These are phyloP conservation scores for Carnegiea gigantea DNA, from an alignment of 179 eudicot species.

Conservation along the genomic window DNA sequence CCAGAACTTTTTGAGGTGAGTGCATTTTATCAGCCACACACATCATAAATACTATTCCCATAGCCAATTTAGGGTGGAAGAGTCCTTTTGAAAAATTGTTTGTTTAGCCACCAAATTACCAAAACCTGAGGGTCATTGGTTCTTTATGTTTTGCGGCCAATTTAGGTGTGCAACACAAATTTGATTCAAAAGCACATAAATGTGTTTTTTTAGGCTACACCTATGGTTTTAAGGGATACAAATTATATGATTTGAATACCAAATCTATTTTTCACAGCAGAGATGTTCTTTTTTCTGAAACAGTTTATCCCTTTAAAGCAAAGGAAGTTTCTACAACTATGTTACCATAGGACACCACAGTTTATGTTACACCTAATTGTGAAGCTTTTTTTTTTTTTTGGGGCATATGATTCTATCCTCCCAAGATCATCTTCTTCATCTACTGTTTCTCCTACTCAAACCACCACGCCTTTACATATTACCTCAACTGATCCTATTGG, in stretches of 20 bases:
- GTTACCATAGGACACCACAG: neutral
- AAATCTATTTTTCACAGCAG: neutral
- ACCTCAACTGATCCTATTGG: neutral
- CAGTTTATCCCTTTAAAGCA: neutral
- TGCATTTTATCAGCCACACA: too few species aligned
- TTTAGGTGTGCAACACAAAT: neutral
- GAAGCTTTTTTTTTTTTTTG: too few species aligned
- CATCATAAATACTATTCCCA: too few species aligned
- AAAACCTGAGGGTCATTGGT: too few species aligned
- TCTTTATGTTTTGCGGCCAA: neutral
- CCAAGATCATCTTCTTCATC: neutral
- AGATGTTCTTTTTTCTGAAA: neutral
- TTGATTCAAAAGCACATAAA: neutral
- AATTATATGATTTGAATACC: neutral
- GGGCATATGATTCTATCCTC: neutral
- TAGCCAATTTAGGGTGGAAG: too few species aligned
- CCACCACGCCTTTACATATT: neutral
- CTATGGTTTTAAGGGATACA: neutral
- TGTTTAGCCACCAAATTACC: too few species aligned
- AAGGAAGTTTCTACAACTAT: neutral
- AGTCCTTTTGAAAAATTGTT: too few species aligned
- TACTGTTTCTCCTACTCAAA: neutral
- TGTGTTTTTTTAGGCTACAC: neutral
- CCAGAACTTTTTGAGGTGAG: too few species aligned
- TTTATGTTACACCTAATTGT: too few species aligned